Percentiles rank a stretch among this genome's conserved stretches.
These are phyloP conservation scores for Cytospora piceicola DNA, from an alignment of 2,329 filamentous ascomycete species.

Conservation along the genomic window DNA sequence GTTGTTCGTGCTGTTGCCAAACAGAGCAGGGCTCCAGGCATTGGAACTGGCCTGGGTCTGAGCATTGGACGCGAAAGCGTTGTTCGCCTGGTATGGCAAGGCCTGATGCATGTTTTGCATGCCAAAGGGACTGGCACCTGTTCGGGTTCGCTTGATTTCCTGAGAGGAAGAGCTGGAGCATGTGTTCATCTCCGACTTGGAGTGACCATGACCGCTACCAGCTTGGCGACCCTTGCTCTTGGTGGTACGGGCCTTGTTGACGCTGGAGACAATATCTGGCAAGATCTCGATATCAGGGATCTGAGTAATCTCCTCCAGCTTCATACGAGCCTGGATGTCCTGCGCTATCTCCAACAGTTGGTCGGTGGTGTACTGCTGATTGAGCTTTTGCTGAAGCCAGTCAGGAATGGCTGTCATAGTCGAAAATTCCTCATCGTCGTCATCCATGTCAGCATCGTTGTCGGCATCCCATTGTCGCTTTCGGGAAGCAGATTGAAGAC, in stretches of 20 bases:
- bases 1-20: conserved; percentile 32
- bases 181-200: conserved; percentile 32
- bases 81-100: conserved; percentile 18
- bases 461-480: conserved; percentile 29
- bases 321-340: conserved; percentile 51
- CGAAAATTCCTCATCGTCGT: conserved; percentile 40
- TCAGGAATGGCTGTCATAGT: conserved; percentile 49
- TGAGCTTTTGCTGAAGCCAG: conserved; percentile 54
- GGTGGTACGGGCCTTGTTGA: conserved; percentile 32
- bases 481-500: conserved; percentile 44
- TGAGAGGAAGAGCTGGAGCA: conserved; percentile 31
- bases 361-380: conserved; percentile 51
- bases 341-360: conserved; percentile 53
- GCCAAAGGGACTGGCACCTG: conserved; percentile 23
- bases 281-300: conserved; percentile 65
- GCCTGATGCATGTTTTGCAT: conserved; percentile 10
- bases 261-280: conserved; percentile 53
- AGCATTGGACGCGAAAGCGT: conserved; percentile 40
- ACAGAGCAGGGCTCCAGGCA: conserved; percentile 33
- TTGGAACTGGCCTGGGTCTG: conserved; percentile 40
- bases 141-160: conserved; percentile 28
- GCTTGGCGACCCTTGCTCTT: conserved; percentile 33
- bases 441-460: conserved; percentile 33
- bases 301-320: conserved; percentile 46
- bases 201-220: conserved; percentile 32